These are phyloP conservation scores for Dryas alaskensis DNA, from an alignment of 306 rosid genomes.

Conservation along the genomic window DNA sequence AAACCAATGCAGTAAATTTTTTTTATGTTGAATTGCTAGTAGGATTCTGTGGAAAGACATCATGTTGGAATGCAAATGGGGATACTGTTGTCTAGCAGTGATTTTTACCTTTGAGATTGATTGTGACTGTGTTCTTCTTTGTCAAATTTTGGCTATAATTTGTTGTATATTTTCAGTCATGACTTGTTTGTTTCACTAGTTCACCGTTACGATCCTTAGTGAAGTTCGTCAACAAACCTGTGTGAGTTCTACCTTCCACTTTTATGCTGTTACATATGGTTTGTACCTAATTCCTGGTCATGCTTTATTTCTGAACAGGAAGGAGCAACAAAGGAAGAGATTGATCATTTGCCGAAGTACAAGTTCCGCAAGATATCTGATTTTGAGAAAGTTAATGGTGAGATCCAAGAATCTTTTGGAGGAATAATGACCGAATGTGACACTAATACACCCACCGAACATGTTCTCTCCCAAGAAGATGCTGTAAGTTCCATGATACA, in stretches of 20 bases:
- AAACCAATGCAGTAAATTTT: not conserved
- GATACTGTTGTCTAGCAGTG: not conserved
- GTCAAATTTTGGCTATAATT: not conserved
- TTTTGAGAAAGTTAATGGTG: conserved; percentile 46
- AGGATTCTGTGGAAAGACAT: conserved; percentile 1
- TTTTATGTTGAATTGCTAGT: not conserved
- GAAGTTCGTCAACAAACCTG: not conserved
- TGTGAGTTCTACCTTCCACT: not conserved
- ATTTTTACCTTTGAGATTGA: not conserved
- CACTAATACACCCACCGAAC: conserved; percentile 50
- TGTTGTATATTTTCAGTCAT: not conserved
- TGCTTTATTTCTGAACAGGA: conserved; percentile 48
- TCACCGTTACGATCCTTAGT: not conserved
- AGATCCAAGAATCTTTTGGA: conserved; percentile 57
- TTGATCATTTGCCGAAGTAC: conserved; percentile 74
- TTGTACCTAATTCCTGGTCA: conserved; percentile 24
- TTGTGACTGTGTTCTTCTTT: not conserved
- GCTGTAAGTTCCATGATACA: conserved; percentile 62
- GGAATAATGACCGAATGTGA: conserved; percentile 72
- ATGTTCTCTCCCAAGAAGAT: conserved; percentile 59
- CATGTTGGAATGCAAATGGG: not conserved
- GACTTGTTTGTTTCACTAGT: not conserved
- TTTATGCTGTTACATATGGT: conserved; percentile 1
- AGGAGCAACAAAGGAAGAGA: conserved; percentile 89
- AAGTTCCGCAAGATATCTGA: conserved; percentile 50